phyloP scores from a whole-genome alignment of 805 yeast genomes.

The Candida maltosa region DNA sequence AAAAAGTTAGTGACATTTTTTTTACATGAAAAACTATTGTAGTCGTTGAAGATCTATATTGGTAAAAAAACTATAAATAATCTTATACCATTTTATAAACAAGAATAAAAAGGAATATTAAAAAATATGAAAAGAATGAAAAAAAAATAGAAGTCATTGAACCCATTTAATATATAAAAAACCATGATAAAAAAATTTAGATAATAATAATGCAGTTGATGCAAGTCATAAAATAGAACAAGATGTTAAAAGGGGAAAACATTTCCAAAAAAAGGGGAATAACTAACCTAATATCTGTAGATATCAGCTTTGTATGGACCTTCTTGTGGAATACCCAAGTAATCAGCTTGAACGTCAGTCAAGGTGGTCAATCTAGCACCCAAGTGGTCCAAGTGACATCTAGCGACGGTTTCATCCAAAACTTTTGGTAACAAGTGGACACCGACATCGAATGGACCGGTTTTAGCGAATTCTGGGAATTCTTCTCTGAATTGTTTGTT shows the following conservation, averaged over 20 bases:
- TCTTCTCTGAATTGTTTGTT: slow-evolving; percentile 75
- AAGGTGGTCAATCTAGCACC: slow-evolving; percentile 84
- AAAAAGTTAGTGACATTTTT: too few species aligned
- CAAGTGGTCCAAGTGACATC: slow-evolving; percentile 91
- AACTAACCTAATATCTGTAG: slow-evolving; percentile 78
- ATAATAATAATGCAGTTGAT: slow-evolving; percentile 39
- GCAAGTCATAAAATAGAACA: slow-evolving; percentile 31
- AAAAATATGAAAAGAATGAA: slow-evolving; percentile 6
- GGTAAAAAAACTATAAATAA: slow-evolving; percentile 10
- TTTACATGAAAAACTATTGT: background rate
- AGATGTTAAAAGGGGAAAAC: slow-evolving; percentile 9
- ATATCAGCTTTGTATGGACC: slow-evolving; percentile 98
- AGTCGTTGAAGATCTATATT: background rate
- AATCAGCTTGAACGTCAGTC: slow-evolving; percentile 81
- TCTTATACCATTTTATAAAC: slow-evolving; percentile 22
- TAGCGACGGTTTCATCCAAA: slow-evolving; percentile 97
- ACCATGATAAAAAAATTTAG: background rate
- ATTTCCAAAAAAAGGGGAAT: slow-evolving; percentile 4
- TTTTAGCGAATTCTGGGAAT: slow-evolving; percentile 86
- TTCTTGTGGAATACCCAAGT: slow-evolving; percentile 84
- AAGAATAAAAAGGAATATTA: slow-evolving; percentile 18
- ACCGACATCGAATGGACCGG: slow-evolving; percentile 87
- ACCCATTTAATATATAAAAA: slow-evolving; percentile 4
- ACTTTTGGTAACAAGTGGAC: slow-evolving; percentile 97
- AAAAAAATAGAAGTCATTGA: slow-evolving; percentile 4